Percentiles rank a stretch among this genome's conserved stretches.
Conservation (phyloP, 208 protist genomes). For the Naegleria fowleri region DNA sequence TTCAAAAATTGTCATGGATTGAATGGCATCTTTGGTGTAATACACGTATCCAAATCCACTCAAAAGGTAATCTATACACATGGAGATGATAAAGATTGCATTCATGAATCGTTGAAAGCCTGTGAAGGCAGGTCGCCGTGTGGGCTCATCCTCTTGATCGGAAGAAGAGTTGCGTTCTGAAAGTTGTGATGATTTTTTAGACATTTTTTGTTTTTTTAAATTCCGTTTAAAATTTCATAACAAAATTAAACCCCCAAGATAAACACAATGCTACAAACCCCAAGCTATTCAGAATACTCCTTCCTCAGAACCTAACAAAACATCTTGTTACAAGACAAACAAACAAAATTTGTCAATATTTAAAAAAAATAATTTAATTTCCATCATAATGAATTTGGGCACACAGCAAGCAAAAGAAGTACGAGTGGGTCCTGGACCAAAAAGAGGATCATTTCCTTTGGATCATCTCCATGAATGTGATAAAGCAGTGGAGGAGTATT, state of each 20-base stretch:
- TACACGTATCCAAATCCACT: background rate
- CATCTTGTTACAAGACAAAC: too few species aligned
- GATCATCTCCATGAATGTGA: slow-evolving; percentile 79
- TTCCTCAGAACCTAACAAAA: too few species aligned
- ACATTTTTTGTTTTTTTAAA: too few species aligned
- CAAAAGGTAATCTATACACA: background rate
- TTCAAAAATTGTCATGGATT: background rate
- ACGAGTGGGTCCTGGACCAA: slow-evolving; percentile 43
- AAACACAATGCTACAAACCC: too few species aligned
- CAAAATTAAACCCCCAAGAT: too few species aligned
- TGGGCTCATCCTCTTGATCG: background rate
- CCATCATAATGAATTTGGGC: background rate
- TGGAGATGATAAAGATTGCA: background rate
- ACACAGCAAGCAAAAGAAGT: background rate
- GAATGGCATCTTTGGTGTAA: background rate
- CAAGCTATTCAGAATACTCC: too few species aligned
- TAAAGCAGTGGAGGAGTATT: slow-evolving; percentile 65
- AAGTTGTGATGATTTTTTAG: too few species aligned
- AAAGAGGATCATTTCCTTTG: slow-evolving; percentile 73
- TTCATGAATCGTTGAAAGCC: background rate
- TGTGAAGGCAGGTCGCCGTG: background rate
- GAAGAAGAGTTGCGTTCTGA: too few species aligned
- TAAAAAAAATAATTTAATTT: background rate
- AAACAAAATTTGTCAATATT: too few species aligned
- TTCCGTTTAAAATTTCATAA: too few species aligned